A percentile compares a stretch with the other conserved stretches of the same genome.
These are phyloP conservation scores for Echinosophora koreensis DNA, from an alignment of 306 rosid genomes.

Conservation along the genomic window DNA sequence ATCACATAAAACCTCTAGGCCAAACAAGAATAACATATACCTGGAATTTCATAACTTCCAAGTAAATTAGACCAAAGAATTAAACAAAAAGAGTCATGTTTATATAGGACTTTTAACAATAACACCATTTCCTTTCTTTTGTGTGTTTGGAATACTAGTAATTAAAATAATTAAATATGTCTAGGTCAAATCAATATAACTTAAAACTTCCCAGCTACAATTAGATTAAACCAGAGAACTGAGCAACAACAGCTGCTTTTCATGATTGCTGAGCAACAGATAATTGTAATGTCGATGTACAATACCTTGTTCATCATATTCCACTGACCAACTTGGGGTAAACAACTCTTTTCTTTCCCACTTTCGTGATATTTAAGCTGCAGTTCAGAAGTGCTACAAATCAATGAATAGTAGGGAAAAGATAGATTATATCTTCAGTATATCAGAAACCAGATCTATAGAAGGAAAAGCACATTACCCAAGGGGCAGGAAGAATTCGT, in stretches of 20 bases:
- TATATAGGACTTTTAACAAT: not conserved
- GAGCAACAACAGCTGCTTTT: not conserved
- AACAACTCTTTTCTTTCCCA: constrained; percentile 91
- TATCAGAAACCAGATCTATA: constrained; percentile 21
- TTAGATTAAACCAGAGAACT: not conserved
- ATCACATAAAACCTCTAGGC: constrained; percentile 4
- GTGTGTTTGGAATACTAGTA: not conserved
- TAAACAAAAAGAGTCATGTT: not conserved
- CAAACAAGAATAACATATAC: constrained; percentile 10
- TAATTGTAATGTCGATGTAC: not conserved
- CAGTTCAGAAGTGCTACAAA: constrained; percentile 32
- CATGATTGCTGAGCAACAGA: not conserved
- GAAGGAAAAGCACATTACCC: constrained; percentile 65
- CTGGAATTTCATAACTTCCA: constrained; percentile 16
- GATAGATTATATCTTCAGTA: not conserved
- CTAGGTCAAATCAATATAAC: constrained; percentile 1
- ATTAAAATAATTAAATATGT: not conserved
- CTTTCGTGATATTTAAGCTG: constrained; percentile 94
- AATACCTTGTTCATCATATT: constrained; percentile 98
- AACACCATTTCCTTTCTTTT: not conserved
- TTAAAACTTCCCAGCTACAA: not conserved
- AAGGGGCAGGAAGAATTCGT: constrained; percentile 94
- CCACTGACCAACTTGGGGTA: constrained; percentile 99
- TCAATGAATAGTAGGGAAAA: constrained; percentile 31
- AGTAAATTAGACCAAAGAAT: not conserved